phyloP scores from a whole-genome alignment of 164 flowering plant species.

The Nymphaea thermarum region DNA sequence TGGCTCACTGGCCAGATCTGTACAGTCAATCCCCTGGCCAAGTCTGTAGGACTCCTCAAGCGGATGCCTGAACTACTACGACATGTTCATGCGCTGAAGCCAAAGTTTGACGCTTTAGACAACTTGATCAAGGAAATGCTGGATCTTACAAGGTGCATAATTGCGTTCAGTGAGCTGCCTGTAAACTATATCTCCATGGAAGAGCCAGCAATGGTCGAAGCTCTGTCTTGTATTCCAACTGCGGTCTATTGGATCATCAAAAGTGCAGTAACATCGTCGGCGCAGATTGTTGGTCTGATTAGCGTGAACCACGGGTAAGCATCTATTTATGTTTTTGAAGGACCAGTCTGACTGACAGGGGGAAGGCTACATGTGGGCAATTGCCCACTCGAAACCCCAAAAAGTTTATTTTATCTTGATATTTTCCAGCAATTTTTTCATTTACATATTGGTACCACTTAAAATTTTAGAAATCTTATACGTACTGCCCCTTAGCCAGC shows the following conservation, averaged over 20 bases:
- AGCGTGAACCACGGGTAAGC: constrained; percentile 20
- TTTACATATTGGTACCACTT: too few relatives aligned
- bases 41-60: constrained; percentile 32
- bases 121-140: constrained; percentile 24
- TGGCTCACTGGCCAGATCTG: constrained; percentile 34
- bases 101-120: constrained; percentile 30
- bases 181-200: constrained; percentile 24
- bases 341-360: too few relatives aligned
- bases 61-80: constrained; percentile 42
- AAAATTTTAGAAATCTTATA: too few relatives aligned
- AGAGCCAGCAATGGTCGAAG: constrained; percentile 17
- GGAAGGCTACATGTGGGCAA: too few relatives aligned
- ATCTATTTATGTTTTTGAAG: too few relatives aligned
- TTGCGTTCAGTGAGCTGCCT: constrained; percentile 37
- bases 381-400: too few relatives aligned
- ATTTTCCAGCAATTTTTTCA: too few relatives aligned
- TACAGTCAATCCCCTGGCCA: constrained; percentile 28
- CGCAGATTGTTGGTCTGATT: constrained; percentile 26
- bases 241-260: constrained; percentile 49
- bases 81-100: constrained; percentile 18
- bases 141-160: constrained; percentile 32
- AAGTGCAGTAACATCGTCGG: constrained; percentile 31
- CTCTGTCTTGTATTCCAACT: constrained; percentile 29
- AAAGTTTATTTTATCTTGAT: too few relatives aligned
- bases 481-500: too few relatives aligned